These are phyloP conservation scores for Termitomyces sp. DNA, from an alignment of 768 basidiomycete species.

Conservation along the genomic window DNA sequence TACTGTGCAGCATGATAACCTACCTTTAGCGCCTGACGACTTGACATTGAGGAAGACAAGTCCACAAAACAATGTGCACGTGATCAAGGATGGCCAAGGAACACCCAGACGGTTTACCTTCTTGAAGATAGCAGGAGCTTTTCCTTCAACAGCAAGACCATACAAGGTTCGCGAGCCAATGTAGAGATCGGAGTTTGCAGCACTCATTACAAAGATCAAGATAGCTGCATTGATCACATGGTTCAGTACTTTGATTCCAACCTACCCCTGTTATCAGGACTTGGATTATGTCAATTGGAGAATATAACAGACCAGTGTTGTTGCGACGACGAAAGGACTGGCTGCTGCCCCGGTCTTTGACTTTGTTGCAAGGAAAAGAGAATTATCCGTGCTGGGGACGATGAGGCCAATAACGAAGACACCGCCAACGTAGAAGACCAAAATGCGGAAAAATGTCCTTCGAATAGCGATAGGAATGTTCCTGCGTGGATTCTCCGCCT, in stretches of 20 bases:
- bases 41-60: conserved; percentile 57
- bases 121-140: conserved; percentile 40
- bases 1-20: not conserved
- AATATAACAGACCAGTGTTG: conserved; percentile 25
- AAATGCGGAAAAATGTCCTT: conserved; percentile 55
- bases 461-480: conserved; percentile 71
- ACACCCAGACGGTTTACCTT: conserved; percentile 41
- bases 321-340: conserved; percentile 59
- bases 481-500: conserved; percentile 67
- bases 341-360: conserved; percentile 50
- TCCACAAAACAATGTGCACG: conserved; percentile 51
- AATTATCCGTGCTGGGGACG: conserved; percentile 55
- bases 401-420: conserved; percentile 71
- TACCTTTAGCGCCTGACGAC: conserved; percentile 47
- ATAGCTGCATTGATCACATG: conserved; percentile 65
- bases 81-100: conserved; percentile 44
- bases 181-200: conserved; percentile 61
- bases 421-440: conserved; percentile 61
- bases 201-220: conserved; percentile 60
- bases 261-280: conserved; percentile 18
- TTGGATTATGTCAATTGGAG: not conserved
- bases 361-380: conserved; percentile 41
- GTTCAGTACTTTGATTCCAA: conserved; percentile 53
- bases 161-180: conserved; percentile 45
- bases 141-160: conserved; percentile 44